phyloP scores from a whole-genome alignment of 2,329 filamentous ascomycete species.

The Penicillium sp. region DNA sequence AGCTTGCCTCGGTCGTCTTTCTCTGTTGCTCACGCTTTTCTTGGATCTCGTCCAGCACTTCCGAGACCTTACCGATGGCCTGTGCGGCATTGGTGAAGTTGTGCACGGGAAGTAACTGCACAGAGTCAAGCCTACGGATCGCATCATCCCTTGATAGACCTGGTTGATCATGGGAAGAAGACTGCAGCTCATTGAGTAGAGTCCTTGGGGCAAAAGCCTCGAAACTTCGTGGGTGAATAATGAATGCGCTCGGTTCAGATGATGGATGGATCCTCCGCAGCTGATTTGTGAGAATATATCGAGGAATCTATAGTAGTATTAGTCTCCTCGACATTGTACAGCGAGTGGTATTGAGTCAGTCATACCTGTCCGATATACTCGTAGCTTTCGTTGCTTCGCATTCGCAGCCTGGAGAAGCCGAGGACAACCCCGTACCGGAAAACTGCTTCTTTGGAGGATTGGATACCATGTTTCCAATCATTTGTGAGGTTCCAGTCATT shows the following conservation, averaged over 20 bases:
- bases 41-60: constrained; percentile 23
- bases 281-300: constrained; percentile 28
- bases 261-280: constrained; percentile 14
- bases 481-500: constrained; percentile 29
- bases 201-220: constrained; percentile 32
- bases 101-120: constrained; percentile 37
- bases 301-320: constrained; percentile 29
- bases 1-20: not conserved
- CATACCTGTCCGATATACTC: constrained; percentile 36
- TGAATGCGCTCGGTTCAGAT: constrained; percentile 29
- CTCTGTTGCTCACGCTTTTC: constrained; percentile 10
- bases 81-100: constrained; percentile 32
- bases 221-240: constrained; percentile 36
- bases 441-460: constrained; percentile 10
- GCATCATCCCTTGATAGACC: constrained; percentile 30
- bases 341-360: not conserved
- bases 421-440: constrained; percentile 34
- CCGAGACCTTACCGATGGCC: constrained; percentile 34
- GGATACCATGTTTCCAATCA: constrained; percentile 26
- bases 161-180: constrained; percentile 2
- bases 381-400: constrained; percentile 24
- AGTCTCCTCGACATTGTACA: not conserved
- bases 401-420: constrained; percentile 34
- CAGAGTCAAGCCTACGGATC: constrained; percentile 32
- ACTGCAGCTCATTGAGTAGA: constrained; percentile 32